Evolutionary conservation across 2,329 filamentous ascomycete species (phyloP).

Genomic region (Penicillium nordicum): DNA sequence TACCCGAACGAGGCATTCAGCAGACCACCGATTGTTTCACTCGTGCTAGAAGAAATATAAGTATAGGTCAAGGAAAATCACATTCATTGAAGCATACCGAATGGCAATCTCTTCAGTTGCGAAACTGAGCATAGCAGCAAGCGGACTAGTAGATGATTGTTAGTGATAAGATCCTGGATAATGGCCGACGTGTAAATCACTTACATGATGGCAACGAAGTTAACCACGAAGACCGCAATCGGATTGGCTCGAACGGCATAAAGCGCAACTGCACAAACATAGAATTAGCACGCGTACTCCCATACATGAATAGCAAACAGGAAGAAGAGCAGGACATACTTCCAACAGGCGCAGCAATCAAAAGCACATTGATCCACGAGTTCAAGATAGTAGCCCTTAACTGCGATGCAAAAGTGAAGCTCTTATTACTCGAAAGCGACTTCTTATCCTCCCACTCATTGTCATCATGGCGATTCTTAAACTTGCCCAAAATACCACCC

Average conservation of each 20-base stretch:
- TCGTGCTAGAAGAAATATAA: conserved; percentile 46
- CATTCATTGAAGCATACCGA: conserved; percentile 25
- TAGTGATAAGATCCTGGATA: not conserved
- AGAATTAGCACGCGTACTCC: not conserved
- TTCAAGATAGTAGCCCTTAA: conserved; percentile 68
- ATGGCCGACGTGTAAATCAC: not conserved
- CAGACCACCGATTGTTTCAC: conserved; percentile 82
- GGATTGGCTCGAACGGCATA: conserved; percentile 61
- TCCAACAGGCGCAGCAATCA: conserved; percentile 74
- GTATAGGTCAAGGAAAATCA: not conserved
- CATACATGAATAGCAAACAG: not conserved
- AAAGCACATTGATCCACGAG: conserved; percentile 82
- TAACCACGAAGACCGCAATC: conserved; percentile 74
- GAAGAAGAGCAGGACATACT: conserved; percentile 36
- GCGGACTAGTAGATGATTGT: conserved; percentile 46
- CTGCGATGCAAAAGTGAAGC: conserved; percentile 40
- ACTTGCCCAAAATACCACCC: conserved; percentile 19
- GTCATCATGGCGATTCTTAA: conserved; percentile 12
- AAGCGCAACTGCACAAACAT: conserved; percentile 53
- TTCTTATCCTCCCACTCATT: conserved; percentile 14
- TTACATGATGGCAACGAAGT: conserved; percentile 84
- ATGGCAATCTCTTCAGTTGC: conserved; percentile 84
- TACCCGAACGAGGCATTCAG: conserved; percentile 83
- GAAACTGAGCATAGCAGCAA: conserved; percentile 81
- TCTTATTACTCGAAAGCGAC: conserved; percentile 23